These are phyloP conservation scores for Xylaria flabelliformis DNA, from an alignment of 495 filamentous ascomycete genomes.

Conservation along the genomic window DNA sequence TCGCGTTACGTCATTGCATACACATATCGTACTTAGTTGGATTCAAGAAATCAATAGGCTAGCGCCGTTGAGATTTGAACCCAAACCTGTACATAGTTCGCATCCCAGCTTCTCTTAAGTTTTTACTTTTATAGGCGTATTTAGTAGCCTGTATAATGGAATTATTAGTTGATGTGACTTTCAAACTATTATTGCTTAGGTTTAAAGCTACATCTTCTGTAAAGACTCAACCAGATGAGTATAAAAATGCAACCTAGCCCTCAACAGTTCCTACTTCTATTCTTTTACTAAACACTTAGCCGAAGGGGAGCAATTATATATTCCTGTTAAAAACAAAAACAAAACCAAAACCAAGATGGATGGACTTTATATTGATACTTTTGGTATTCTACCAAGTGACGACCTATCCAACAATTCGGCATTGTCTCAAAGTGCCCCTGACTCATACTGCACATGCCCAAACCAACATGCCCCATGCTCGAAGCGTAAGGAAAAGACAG, in stretches of 20 bases:
- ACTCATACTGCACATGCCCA: not conserved
- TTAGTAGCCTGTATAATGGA: not conserved
- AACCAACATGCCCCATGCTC: not conserved
- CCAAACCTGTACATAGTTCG: not conserved
- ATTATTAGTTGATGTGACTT: not conserved
- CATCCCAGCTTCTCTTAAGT: not conserved
- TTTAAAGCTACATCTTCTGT: not conserved
- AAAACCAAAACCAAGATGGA: not conserved
- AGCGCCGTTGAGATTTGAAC: not conserved
- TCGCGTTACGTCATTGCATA: too few species aligned
- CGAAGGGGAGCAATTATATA: not conserved
- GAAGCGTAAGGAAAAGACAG: not conserved
- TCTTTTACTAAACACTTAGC: not conserved
- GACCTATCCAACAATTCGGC: not conserved
- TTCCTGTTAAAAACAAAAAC: not conserved
- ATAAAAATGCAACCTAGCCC: conserved; percentile 2
- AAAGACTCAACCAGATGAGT: not conserved
- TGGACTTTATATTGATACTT: conserved; percentile 2
- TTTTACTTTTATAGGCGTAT: too few species aligned
- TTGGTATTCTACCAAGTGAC: conserved; percentile 4
- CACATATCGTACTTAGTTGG: too few species aligned
- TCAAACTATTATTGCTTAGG: not conserved
- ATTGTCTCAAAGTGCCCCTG: not conserved
- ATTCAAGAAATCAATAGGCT: too few species aligned
- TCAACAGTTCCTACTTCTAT: not conserved